Evolutionary conservation across 257 asterid species (phyloP).

Genomic region (Scutellaria barbata): DNA sequence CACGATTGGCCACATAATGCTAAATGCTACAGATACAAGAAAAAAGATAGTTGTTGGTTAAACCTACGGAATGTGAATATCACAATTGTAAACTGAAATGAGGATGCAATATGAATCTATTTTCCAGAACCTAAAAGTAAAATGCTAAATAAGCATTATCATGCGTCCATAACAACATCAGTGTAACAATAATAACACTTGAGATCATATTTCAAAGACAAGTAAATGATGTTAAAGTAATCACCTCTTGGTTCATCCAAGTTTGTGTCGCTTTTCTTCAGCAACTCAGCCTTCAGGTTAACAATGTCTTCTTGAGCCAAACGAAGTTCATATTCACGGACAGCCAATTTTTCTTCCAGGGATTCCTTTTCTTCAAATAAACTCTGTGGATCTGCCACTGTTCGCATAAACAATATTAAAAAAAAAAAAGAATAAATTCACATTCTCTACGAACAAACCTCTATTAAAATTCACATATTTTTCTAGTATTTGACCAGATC

Average conservation of each 20-base stretch:
- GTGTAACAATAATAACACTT: constrained; percentile 5
- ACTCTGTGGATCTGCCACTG: constrained; percentile 95
- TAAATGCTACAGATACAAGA: constrained; percentile 18
- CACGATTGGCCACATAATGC: constrained; percentile 22
- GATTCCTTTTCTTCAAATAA: constrained; percentile 85
- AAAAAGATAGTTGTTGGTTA: constrained; percentile 13
- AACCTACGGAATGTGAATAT: constrained; percentile 29
- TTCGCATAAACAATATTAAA: constrained; percentile 36
- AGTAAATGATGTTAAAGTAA: constrained; percentile 24
- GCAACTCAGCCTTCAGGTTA: constrained; percentile 75
- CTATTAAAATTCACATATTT: background rate
- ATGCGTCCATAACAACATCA: constrained; percentile 26
- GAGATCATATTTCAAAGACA: constrained; percentile 20
- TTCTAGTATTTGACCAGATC: constrained; percentile 14
- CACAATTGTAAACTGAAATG: constrained; percentile 28
- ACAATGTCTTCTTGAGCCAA: constrained; percentile 87
- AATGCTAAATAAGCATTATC: constrained; percentile 7
- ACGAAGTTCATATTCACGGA: constrained; percentile 92
- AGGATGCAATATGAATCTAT: constrained; percentile 27
- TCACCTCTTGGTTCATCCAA: constrained; percentile 59
- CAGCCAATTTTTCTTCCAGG: constrained; percentile 87
- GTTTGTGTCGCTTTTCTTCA: constrained; percentile 58
- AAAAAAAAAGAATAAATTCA: constrained; percentile 19
- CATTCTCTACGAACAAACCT: constrained; percentile 18
- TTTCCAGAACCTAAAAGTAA: constrained; percentile 21